These are phyloP conservation scores for Fusarium tanahbumbuense DNA, from an alignment of 2,329 filamentous ascomycete species.

Conservation along the genomic window DNA sequence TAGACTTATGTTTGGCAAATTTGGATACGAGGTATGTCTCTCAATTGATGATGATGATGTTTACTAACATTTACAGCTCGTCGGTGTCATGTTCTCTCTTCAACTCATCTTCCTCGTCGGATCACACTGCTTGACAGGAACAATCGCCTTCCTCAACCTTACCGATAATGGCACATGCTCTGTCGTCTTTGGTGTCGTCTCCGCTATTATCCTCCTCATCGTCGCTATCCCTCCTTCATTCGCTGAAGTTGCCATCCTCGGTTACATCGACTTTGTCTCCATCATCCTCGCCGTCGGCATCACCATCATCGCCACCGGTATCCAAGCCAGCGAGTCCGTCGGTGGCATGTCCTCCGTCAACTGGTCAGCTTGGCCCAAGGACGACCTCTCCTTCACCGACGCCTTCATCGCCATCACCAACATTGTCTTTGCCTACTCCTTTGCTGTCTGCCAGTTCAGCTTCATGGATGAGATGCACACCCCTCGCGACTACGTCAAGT, in stretches of 20 bases:
- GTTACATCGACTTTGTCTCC: constrained; percentile 69
- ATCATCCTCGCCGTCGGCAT: constrained; percentile 73
- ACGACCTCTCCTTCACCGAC: constrained; percentile 60
- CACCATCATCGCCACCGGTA: constrained; percentile 73
- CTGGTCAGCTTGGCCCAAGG: constrained; percentile 61
- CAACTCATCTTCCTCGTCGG: constrained; percentile 77
- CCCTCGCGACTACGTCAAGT: constrained; percentile 60
- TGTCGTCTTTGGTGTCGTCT: constrained; percentile 59
- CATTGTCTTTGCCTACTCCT: constrained; percentile 77
- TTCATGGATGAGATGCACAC: constrained; percentile 67
- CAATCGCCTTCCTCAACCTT: constrained; percentile 74
- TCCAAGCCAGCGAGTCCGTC: constrained; percentile 51
- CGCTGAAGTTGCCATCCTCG: constrained; percentile 61
- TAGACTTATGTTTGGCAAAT: constrained; percentile 67
- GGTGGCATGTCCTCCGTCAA: constrained; percentile 50
- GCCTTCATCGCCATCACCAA: constrained; percentile 73
- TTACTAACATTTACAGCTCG: constrained; percentile 49
- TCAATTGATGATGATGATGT: not conserved
- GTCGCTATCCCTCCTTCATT: constrained; percentile 62
- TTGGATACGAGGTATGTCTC: constrained; percentile 63
- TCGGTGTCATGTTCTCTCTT: constrained; percentile 70
- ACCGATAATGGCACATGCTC: constrained; percentile 65
- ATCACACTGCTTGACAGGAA: constrained; percentile 78
- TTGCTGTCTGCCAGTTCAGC: constrained; percentile 63
- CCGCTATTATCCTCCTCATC: constrained; percentile 59